Evolutionary conservation across 2,329 filamentous ascomycete species (phyloP).

Genomic region (Epichloe amarillans): DNA sequence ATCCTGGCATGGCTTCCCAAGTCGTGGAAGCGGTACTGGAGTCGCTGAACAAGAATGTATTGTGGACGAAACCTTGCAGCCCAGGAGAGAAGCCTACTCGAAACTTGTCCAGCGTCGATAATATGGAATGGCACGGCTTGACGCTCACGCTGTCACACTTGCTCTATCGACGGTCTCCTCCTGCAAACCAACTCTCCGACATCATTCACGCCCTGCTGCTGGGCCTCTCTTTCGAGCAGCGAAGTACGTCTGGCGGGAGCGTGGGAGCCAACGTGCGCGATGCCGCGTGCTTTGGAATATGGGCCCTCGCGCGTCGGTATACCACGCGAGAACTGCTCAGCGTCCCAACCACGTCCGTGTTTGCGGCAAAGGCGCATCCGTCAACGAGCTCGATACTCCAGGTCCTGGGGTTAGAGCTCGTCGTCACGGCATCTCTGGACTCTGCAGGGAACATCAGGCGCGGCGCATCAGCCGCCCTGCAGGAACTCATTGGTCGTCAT

Average conservation of each 20-base stretch:
- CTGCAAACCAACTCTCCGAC: slow-evolving; percentile 52
- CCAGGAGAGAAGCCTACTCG: slow-evolving; percentile 24
- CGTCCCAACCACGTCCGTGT: slow-evolving; percentile 37
- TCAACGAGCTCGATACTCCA: slow-evolving; percentile 47
- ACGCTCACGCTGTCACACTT: slow-evolving; percentile 79
- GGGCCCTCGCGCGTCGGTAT: slow-evolving; percentile 82
- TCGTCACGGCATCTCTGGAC: slow-evolving; percentile 73
- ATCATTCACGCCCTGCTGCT: slow-evolving; percentile 67
- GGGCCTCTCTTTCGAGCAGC: slow-evolving; percentile 78
- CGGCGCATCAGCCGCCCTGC: slow-evolving; percentile 82
- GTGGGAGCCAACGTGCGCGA: slow-evolving; percentile 85
- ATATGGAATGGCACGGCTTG: slow-evolving; percentile 82
- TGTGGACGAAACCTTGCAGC: slow-evolving; percentile 32
- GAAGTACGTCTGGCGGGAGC: slow-evolving; percentile 71
- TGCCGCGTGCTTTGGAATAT: slow-evolving; percentile 91
- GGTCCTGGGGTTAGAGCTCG: slow-evolving; percentile 65
- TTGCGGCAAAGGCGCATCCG: slow-evolving; percentile 25
- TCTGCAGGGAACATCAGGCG: slow-evolving; percentile 86
- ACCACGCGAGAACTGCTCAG: slow-evolving; percentile 61
- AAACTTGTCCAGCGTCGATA: slow-evolving; percentile 64
- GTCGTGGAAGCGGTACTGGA: slow-evolving; percentile 79
- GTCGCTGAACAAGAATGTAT: slow-evolving; percentile 45
- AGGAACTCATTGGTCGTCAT: slow-evolving; percentile 87
- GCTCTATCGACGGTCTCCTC: slow-evolving; percentile 72
- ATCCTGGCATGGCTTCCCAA: slow-evolving; percentile 68